Conservation (phyloP, 2,329 filamentous ascomycete genomes). For the Colletotrichum sp. region DNA sequence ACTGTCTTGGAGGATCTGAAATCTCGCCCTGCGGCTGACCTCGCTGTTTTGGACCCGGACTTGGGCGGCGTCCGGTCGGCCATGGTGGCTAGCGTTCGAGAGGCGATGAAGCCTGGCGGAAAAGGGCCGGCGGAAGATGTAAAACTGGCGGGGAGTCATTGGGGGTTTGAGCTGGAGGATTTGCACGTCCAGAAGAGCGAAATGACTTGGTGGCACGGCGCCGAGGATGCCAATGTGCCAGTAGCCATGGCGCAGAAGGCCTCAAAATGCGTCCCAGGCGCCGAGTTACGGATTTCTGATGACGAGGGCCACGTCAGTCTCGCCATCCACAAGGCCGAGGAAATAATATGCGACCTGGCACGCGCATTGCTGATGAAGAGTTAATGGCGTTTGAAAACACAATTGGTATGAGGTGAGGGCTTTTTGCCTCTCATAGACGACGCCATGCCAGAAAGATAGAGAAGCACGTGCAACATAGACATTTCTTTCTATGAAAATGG, state of each 20-base stretch:
- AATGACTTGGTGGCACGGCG: conserved; percentile 38
- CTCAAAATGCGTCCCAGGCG: neutral
- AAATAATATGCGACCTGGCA: neutral
- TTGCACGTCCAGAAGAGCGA: conserved; percentile 24
- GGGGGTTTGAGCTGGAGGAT: conserved; percentile 35
- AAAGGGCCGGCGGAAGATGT: conserved; percentile 31
- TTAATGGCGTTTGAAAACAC: neutral
- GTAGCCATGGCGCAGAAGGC: conserved; percentile 25
- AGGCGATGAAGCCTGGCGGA: conserved; percentile 33
- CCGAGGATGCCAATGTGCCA: conserved; percentile 34
- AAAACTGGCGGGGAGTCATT: conserved; percentile 28
- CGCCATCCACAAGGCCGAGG: neutral
- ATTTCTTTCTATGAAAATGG: neutral
- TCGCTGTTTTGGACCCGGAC: conserved; percentile 20
- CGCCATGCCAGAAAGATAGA: neutral
- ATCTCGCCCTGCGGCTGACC: conserved; percentile 1
- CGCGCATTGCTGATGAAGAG: neutral
- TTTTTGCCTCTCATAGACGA: neutral
- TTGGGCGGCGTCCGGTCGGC: conserved; percentile 31
- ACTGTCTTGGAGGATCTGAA: neutral
- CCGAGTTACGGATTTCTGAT: neutral
- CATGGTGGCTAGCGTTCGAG: conserved; percentile 13
- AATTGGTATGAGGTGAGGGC: neutral
- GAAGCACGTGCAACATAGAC: neutral
- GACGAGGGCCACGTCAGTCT: neutral